These are phyloP conservation scores for Elsinoe necatrix DNA, from an alignment of 2,329 filamentous ascomycete species.

Conservation along the genomic window DNA sequence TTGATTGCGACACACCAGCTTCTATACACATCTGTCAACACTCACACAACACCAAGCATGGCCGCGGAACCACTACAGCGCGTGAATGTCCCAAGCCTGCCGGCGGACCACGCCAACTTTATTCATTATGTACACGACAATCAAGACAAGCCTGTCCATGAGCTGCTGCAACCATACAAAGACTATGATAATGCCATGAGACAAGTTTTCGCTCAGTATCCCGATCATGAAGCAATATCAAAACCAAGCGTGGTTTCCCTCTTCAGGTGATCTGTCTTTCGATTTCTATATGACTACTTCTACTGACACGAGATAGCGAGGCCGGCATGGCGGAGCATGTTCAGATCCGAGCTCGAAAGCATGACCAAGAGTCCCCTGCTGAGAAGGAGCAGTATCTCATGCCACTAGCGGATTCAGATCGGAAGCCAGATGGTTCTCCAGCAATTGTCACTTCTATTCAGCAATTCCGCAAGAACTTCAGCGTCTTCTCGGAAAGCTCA, in stretches of 20 bases:
- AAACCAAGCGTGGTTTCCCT: conserved; percentile 58
- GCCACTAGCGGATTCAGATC: conserved; percentile 53
- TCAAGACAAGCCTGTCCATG: conserved; percentile 44
- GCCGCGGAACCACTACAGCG: not conserved
- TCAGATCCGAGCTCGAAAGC: conserved; percentile 54
- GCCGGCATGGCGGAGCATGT: conserved; percentile 43
- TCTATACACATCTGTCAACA: not conserved
- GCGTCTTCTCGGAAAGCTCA: conserved; percentile 70
- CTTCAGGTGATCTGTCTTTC: conserved; percentile 34
- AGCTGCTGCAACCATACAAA: conserved; percentile 59
- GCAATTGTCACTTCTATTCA: conserved; percentile 59
- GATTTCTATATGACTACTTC: not conserved
- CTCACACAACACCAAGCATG: not conserved
- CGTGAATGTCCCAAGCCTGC: conserved; percentile 28
- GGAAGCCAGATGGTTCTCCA: conserved; percentile 53
- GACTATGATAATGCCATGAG: conserved; percentile 59
- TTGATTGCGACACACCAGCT: not conserved
- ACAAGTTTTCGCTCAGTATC: conserved; percentile 60
- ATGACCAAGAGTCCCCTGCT: conserved; percentile 49
- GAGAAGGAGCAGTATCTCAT: conserved; percentile 62
- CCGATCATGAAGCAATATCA: conserved; percentile 49
- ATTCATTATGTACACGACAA: conserved; percentile 48
- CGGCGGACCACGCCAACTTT: conserved; percentile 35
- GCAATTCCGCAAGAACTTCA: conserved; percentile 72
- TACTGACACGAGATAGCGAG: not conserved